phyloP scores from a whole-genome alignment of 2,329 filamentous ascomycete genomes.

The Blastomyces emzantsi region DNA sequence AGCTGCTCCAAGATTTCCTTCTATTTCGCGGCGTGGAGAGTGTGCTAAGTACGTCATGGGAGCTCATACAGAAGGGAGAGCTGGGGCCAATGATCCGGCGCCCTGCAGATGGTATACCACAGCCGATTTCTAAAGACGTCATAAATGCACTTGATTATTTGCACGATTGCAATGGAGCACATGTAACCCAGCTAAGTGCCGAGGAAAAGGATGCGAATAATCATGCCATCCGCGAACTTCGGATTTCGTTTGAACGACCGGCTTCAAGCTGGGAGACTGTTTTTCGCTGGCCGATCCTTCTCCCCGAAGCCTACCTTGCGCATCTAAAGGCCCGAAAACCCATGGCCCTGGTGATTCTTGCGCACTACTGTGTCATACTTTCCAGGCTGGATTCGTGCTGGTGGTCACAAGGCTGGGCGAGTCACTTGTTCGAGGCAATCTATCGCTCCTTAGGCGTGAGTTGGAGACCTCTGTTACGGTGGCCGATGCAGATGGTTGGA shows the following conservation, averaged over 20 bases:
- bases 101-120: slow-evolving; percentile 11
- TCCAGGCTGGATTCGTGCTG: slow-evolving; percentile 53
- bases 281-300: slow-evolving; percentile 53
- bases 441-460: slow-evolving; percentile 17
- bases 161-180: slow-evolving; percentile 18
- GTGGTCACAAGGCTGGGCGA: slow-evolving; percentile 59
- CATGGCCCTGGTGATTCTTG: slow-evolving; percentile 54
- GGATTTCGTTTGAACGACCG: slow-evolving; percentile 18
- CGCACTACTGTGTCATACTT: slow-evolving; percentile 57
- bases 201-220: slow-evolving; percentile 20
- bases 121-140: slow-evolving; percentile 18
- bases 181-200: slow-evolving; percentile 15
- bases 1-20: slow-evolving; percentile 21
- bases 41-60: slow-evolving; percentile 20
- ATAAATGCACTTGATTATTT: slow-evolving; percentile 16
- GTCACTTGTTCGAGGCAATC: slow-evolving; percentile 59
- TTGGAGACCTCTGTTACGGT: slow-evolving; percentile 20
- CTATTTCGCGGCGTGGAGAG: slow-evolving; percentile 24
- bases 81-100: slow-evolving; percentile 19
- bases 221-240: slow-evolving; percentile 19
- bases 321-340: slow-evolving; percentile 52
- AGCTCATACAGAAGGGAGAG: slow-evolving; percentile 20
- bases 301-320: slow-evolving; percentile 56
- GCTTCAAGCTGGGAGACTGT: slow-evolving; percentile 29
- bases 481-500: slow-evolving; percentile 22